Evolutionary conservation across 129 eudicot species (phyloP).

Genomic region (Flaveria linearis): DNA sequence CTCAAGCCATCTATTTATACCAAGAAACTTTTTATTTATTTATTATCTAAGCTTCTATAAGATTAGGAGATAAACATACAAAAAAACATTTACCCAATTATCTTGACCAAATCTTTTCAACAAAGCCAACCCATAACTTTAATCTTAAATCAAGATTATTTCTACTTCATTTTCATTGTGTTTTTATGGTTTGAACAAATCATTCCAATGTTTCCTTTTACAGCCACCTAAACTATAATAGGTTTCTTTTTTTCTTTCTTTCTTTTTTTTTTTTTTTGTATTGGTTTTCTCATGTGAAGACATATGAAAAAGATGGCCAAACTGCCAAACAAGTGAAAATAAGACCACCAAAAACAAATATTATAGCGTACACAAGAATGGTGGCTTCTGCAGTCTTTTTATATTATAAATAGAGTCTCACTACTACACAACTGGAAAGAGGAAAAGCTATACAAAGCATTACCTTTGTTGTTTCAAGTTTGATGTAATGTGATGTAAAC

Average conservation of each 20-base stretch:
- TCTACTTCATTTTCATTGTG: background rate
- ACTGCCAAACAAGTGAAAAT: too few relatives aligned
- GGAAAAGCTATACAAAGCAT: background rate
- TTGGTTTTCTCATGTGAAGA: background rate
- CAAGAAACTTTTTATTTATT: too few relatives aligned
- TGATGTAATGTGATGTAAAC: slow-evolving; percentile 8
- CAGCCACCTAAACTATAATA: background rate
- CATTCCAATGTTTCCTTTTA: background rate
- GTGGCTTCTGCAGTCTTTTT: background rate
- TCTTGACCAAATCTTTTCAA: too few relatives aligned
- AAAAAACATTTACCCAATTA: too few relatives aligned
- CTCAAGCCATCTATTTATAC: too few relatives aligned
- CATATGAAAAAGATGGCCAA: background rate
- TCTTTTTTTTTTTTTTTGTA: background rate
- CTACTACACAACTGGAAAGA: background rate
- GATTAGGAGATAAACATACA: too few relatives aligned
- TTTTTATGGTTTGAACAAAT: background rate
- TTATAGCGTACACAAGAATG: background rate
- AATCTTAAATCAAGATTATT: too few relatives aligned
- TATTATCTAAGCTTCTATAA: too few relatives aligned
- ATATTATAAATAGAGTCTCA: background rate
- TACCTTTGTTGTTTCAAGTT: background rate
- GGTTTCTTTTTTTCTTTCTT: background rate
- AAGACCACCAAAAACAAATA: too few relatives aligned
- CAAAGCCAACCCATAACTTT: too few relatives aligned